Evolutionary conservation across 2,329 filamentous ascomycete species (phyloP).

Genomic region (Botrytis hyacinthi): DNA sequence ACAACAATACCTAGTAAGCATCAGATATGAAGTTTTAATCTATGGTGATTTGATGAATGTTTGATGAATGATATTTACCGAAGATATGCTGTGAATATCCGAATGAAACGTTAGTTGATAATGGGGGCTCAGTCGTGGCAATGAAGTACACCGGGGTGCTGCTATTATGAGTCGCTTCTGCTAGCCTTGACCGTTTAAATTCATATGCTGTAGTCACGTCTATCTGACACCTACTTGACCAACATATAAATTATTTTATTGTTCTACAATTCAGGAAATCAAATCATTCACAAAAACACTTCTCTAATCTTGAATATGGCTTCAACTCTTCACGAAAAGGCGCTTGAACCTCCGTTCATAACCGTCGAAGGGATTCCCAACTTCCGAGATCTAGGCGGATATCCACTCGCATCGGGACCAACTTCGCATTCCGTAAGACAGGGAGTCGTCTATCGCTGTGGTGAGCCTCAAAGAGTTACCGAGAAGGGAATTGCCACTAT

Average conservation of each 20-base stretch:
- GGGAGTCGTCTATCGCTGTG: slow-evolving; percentile 63
- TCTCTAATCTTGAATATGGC: slow-evolving; percentile 23
- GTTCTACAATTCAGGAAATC: not conserved
- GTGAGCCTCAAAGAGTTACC: slow-evolving; percentile 60
- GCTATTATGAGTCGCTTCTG: not conserved
- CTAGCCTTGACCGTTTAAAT: not conserved
- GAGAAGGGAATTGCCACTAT: slow-evolving; percentile 52
- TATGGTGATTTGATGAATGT: not conserved
- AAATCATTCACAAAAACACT: not conserved
- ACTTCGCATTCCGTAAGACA: slow-evolving; percentile 47
- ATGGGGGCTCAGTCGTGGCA: slow-evolving; percentile 1
- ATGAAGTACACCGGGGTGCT: not conserved
- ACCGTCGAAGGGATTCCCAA: slow-evolving; percentile 60
- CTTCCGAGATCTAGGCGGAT: slow-evolving; percentile 66
- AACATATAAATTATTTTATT: not conserved
- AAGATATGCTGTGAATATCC: not conserved
- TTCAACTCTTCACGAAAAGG: not conserved
- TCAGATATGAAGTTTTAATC: not conserved
- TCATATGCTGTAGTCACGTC: not conserved
- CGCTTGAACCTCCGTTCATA: slow-evolving; percentile 48
- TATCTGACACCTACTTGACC: not conserved
- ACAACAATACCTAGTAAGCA: not conserved
- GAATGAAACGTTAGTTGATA: not conserved
- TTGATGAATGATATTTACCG: not conserved
- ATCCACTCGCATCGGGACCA: slow-evolving; percentile 43